phyloP scores from a whole-genome alignment of 2,329 filamentous ascomycete species.

The Aspergillus chevalieri region DNA sequence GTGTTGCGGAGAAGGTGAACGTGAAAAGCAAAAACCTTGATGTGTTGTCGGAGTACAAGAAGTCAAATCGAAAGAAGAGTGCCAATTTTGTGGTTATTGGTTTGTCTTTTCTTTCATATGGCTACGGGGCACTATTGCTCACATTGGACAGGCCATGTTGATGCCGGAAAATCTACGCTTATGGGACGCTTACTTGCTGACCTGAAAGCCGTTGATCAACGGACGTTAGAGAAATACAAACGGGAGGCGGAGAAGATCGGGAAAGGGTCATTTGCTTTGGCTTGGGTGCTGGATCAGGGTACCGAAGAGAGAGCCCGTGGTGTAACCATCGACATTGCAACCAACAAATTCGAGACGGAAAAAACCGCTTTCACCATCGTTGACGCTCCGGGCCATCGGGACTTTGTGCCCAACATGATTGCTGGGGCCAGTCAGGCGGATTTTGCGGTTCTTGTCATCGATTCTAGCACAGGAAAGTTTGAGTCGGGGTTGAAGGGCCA shows the following conservation, averaged over 20 bases:
- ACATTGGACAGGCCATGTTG: constrained; percentile 68
- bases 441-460: constrained; percentile 89
- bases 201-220: constrained; percentile 77
- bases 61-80: constrained; percentile 67
- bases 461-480: constrained; percentile 83
- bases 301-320: constrained; percentile 82
- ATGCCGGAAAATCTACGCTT: constrained; percentile 93
- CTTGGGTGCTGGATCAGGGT: constrained; percentile 93
- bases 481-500: constrained; percentile 91
- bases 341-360: constrained; percentile 86
- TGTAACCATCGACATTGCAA: constrained; percentile 95
- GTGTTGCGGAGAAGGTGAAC: constrained; percentile 46
- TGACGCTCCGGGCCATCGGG: constrained; percentile 87
- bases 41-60: constrained; percentile 74
- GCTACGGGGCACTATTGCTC: constrained; percentile 15
- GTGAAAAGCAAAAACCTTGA: constrained; percentile 72
- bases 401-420: constrained; percentile 99
- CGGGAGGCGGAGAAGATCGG: constrained; percentile 87
- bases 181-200: constrained; percentile 94
- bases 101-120: constrained; percentile 37
- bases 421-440: constrained; percentile 93
- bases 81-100: constrained; percentile 91
- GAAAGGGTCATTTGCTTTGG: constrained; percentile 91
- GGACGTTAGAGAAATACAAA: constrained; percentile 80
- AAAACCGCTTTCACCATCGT: constrained; percentile 86